Base-by-base conservation (phyloP, 139 green algal genomes). In the Pseudopediastrum boryanum region DNA sequence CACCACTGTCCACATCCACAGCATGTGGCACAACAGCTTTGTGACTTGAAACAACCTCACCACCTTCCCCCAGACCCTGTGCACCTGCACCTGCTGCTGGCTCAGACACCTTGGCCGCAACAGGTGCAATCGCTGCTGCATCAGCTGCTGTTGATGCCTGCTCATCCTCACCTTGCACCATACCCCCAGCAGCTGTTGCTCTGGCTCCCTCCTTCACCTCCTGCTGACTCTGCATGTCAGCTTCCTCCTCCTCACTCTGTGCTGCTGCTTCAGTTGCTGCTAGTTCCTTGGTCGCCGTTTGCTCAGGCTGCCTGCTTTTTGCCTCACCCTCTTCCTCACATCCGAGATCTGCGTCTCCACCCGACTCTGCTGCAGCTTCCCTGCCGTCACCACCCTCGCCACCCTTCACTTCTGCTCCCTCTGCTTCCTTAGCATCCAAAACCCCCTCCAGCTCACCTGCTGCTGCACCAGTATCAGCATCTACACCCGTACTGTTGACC, bases 271-370 rank as follows among this genome's bases (percentile, higher is more conserved):
- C n/a, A n/a, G n/a, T 4, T 36, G 38, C 19, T 71, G 64, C 64
- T 54, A 41, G n/a, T 41, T 31, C n/a, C n/a, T 12, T 66, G 58
- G 21, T 6, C 58, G 31, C 58, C 38, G 58, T 12, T 19, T 23
- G 27, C n/a, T 41, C 12, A 10, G n/a, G 10, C n/a, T 29, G 2
- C 58, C 38, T 4, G 58, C 58, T 41, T 29, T 31, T 6, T 31
- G 58, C 58, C 58, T 69, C 35, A 33, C 19, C 61, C 35, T 69
- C 29, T 69, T n/a, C n/a, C n/a, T n/a, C n/a, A n/a, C n/a, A n/a
- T n/a, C n/a, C n/a, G n/a, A n/a, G n/a, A n/a, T n/a, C n/a, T n/a
- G n/a, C n/a, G n/a, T n/a, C n/a, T n/a, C n/a, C n/a, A n/a, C n/a
- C n/a, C n/a, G n/a, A n/a, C n/a, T n/a, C n/a, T n/a, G n/a, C n/a